Evolutionary conservation across 192 early-diverging fungal genomes (phyloP).

Genomic region (Linnemannia zychae): DNA sequence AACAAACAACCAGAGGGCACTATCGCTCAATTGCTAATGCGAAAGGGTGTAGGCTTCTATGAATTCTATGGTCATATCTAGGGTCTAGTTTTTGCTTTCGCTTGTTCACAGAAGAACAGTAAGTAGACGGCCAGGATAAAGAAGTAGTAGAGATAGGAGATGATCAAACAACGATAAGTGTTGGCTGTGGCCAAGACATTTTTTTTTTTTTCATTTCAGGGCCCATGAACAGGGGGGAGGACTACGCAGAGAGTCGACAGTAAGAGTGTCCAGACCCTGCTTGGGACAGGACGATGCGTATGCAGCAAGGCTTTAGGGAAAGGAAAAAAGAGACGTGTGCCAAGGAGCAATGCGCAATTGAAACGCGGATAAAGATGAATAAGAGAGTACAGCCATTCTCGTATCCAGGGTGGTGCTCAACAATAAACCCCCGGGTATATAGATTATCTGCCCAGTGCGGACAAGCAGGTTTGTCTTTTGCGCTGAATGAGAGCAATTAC

Average conservation of each 20-base stretch:
- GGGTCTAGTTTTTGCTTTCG: no score
- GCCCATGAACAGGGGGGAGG: neutral
- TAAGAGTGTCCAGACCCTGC: neutral
- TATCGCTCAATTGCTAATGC: neutral
- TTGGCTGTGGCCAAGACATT: slow-evolving; percentile 2
- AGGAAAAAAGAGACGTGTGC: neutral
- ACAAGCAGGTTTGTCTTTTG: slow-evolving; percentile 25
- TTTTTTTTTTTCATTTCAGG: neutral
- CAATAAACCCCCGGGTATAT: neutral
- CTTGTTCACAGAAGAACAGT: no score
- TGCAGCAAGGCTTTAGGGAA: neutral
- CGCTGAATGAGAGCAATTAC: neutral
- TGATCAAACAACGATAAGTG: neutral
- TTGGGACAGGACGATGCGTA: neutral
- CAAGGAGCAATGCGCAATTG: neutral
- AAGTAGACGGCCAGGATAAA: no score
- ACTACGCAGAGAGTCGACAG: neutral
- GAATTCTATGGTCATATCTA: no score
- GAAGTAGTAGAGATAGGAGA: neutral
- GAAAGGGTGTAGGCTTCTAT: no score
- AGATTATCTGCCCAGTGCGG: slow-evolving; percentile 15
- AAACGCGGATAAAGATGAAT: neutral
- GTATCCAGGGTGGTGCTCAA: neutral
- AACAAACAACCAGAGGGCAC: neutral
- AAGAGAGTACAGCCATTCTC: neutral